Evolutionary conservation across 805 yeast genomes (phyloP), one percentile per base, ranked within the genome.

Genomic region (Candida boleticola): DNA sequence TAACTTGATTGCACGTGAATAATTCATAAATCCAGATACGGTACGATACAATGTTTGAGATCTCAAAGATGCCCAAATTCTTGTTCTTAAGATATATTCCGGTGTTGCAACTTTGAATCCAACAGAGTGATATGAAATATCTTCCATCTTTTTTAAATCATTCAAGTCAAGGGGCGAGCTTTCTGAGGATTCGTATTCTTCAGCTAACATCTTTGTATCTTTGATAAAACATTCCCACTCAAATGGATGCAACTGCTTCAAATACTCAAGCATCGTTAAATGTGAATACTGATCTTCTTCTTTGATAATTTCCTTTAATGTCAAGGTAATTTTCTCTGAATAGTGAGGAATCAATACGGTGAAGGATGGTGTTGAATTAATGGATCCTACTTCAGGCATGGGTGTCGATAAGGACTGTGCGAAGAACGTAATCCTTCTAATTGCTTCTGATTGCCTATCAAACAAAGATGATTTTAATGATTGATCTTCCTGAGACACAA

Each of bases 31-130:
- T 59, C 99, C 99, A 42, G 97, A 87, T 40, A 92, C 92, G 37
- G 99, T 93, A 68, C 99, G 84, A 73, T 92, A 92, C 57, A 92
- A 73, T 27, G 99, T 93, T 74, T 92, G 99, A 31, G 97, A 85
- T 70, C 99, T 82, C 57, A 93, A 78, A 21, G 98, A 92, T 31
- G 99, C 99, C 99, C 99, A 92, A 54, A 92, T 89, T 73, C 99
- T 79, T 7, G 98, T 93, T 73, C 99, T 83, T 60, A 93, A 72
- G 42, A 96, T 88, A 71, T 88, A 93, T 64, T 90, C 97, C 29
- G 97, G 97, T 45, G 96, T 95, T 55, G 97, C 97, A 55, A 95
- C 82, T 71, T 93, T 92, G 82, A 89, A 92, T 65, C 98, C 99
- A 61, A 92, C 86, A 65, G 96, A 87, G 73, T 88, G 89, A 73